A percentile compares a stretch with the other conserved stretches of the same genome.
Conservation (phyloP, 768 basidiomycete genomes). For the Suillus tomentosus region DNA sequence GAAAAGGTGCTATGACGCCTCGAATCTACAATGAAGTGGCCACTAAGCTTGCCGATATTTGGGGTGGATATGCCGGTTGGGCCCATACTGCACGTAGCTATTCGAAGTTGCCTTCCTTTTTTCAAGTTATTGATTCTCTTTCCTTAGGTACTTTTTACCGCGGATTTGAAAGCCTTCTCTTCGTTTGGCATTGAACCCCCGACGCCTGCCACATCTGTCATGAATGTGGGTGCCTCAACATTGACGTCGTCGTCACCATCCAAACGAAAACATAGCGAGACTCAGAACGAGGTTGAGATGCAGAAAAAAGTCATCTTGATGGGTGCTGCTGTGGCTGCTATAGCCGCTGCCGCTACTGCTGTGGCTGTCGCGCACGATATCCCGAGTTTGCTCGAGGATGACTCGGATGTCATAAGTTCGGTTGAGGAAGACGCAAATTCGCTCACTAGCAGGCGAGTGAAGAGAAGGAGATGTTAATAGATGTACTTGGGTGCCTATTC, state of each 20-base stretch:
- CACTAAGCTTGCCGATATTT: slow-evolving; percentile 56
- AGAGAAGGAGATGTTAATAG: background rate
- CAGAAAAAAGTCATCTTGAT: background rate
- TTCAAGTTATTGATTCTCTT: background rate
- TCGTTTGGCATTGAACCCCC: slow-evolving; percentile 43
- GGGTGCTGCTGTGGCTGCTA: background rate
- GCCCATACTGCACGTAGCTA: slow-evolving; percentile 68
- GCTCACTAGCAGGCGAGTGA: background rate
- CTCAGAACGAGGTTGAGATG: background rate
- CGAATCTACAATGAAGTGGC: slow-evolving; percentile 77
- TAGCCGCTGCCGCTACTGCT: background rate
- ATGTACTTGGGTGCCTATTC: background rate
- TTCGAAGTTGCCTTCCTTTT: background rate
- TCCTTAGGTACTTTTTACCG: slow-evolving; percentile 70
- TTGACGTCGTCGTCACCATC: background rate
- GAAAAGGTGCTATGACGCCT: slow-evolving; percentile 68
- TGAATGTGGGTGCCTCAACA: background rate
- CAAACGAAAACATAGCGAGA: background rate
- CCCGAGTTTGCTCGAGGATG: background rate
- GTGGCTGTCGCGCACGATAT: too few relatives aligned
- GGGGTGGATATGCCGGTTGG: slow-evolving; percentile 92
- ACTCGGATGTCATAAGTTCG: background rate
- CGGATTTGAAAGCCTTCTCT: slow-evolving; percentile 71
- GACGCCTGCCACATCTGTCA: background rate
- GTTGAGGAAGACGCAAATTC: background rate